phyloP scores from a whole-genome alignment of 2,329 filamentous ascomycete species.

The Botrytis elliptica region DNA sequence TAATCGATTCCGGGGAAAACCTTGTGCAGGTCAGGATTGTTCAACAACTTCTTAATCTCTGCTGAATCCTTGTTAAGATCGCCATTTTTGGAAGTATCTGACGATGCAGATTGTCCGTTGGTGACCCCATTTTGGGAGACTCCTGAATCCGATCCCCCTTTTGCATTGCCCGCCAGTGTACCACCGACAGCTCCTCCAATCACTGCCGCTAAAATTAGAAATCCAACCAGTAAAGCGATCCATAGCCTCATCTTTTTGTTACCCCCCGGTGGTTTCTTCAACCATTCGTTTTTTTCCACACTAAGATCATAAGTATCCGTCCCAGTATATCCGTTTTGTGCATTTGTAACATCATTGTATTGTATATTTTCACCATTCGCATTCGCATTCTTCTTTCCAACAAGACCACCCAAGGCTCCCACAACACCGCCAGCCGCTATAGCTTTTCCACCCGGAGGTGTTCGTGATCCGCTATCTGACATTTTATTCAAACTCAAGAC shows the following conservation, averaged over 20 bases:
- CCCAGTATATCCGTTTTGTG: slow-evolving; percentile 24
- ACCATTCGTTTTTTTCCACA: slow-evolving; percentile 65
- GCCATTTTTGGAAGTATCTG: slow-evolving; percentile 62
- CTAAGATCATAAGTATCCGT: slow-evolving; percentile 30
- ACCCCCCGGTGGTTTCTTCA: slow-evolving; percentile 56
- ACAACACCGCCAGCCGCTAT: slow-evolving; percentile 45
- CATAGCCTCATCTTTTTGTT: slow-evolving; percentile 70
- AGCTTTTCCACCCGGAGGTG: slow-evolving; percentile 37
- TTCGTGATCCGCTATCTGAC: slow-evolving; percentile 28
- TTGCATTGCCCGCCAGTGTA: slow-evolving; percentile 21
- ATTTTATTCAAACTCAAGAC: slow-evolving; percentile 43
- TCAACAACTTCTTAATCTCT: slow-evolving; percentile 79
- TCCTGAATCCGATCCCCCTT: slow-evolving; percentile 37
- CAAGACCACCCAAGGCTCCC: slow-evolving; percentile 34
- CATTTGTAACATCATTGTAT: slow-evolving; percentile 34
- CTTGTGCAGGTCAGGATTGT: slow-evolving; percentile 80
- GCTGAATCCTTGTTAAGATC: slow-evolving; percentile 71
- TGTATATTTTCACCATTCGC: slow-evolving; percentile 28
- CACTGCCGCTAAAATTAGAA: slow-evolving; percentile 69
- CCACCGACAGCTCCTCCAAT: slow-evolving; percentile 71
- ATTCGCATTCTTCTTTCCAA: slow-evolving; percentile 33
- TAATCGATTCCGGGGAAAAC: slow-evolving; percentile 97
- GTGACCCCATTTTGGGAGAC: slow-evolving; percentile 31
- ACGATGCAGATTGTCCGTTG: slow-evolving; percentile 47
- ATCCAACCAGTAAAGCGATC: slow-evolving; percentile 60